A percentile compares a stretch with the other conserved stretches of the same genome.
These are phyloP conservation scores for Cicer arietinum DNA, from an alignment of 306 rosid genomes.

Conservation along the genomic window DNA sequence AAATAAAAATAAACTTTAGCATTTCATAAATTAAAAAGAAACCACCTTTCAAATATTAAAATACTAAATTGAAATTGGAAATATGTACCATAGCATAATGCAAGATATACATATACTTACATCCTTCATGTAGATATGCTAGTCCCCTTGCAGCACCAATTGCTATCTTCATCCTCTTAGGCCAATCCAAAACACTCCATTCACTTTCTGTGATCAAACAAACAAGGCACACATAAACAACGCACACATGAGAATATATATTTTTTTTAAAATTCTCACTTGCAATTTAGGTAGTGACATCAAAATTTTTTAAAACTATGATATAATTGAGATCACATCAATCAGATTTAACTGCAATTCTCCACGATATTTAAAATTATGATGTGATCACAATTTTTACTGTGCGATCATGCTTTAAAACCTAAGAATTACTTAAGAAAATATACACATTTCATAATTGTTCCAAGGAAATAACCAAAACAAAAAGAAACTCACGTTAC, in stretches of 20 bases:
- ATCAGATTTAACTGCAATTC: too few relatives aligned
- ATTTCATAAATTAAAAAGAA: slow-evolving; percentile 16
- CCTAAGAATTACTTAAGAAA: too few relatives aligned
- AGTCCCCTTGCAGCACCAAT: slow-evolving; percentile 91
- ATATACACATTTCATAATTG: too few relatives aligned
- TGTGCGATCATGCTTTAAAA: too few relatives aligned
- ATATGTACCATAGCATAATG: slow-evolving; percentile 4
- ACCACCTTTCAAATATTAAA: not conserved
- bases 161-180: slow-evolving; percentile 79
- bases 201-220: slow-evolving; percentile 52
- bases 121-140: slow-evolving; percentile 89
- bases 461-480: not conserved
- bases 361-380: too few relatives aligned
- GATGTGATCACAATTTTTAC: too few relatives aligned
- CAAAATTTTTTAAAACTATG: too few relatives aligned
- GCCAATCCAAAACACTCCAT: slow-evolving; percentile 79
- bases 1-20: slow-evolving; percentile 35
- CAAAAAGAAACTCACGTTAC: slow-evolving; percentile 56
- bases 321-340: slow-evolving; percentile 46
- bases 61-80: not conserved
- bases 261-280: too few relatives aligned
- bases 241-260: slow-evolving; percentile 6
- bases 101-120: slow-evolving; percentile 52
- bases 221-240: slow-evolving; percentile 31
- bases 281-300: too few relatives aligned